These are phyloP conservation scores for Sordariomycetes sp. DNA, from an alignment of 2,329 filamentous ascomycete species.

Conservation along the genomic window DNA sequence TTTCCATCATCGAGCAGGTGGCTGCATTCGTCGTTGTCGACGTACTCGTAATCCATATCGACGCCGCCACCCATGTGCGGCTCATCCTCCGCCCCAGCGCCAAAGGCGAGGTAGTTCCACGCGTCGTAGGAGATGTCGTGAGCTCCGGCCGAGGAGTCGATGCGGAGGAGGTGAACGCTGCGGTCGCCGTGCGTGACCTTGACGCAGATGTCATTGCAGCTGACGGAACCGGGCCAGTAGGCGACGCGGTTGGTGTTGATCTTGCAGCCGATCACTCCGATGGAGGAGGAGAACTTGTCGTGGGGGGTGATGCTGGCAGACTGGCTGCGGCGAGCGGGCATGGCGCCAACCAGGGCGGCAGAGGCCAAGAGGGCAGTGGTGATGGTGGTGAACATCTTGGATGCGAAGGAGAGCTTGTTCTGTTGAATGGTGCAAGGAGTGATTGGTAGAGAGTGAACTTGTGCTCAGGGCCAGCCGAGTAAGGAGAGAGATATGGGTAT, in stretches of 20 bases:
- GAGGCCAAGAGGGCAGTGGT: constrained; percentile 12
- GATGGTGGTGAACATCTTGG: constrained; percentile 13
- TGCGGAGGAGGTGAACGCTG: constrained; percentile 45
- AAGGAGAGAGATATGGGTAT: too few species aligned
- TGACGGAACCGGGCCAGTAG: constrained; percentile 46
- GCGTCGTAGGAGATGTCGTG: constrained; percentile 53
- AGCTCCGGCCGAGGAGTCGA: constrained; percentile 47
- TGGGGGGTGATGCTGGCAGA: constrained; percentile 38
- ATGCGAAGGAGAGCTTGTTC: not conserved
- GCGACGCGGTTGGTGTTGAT: constrained; percentile 51
- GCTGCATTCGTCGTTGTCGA: constrained; percentile 37
- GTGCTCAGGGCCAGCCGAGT: too few species aligned
- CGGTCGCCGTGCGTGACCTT: constrained; percentile 39
- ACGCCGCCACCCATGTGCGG: constrained; percentile 40
- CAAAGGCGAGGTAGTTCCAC: constrained; percentile 48
- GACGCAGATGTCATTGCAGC: constrained; percentile 49
- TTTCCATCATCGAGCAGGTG: constrained; percentile 42
- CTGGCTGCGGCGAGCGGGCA: constrained; percentile 7
- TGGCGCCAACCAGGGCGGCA: constrained; percentile 11
- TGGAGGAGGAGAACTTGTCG: constrained; percentile 44
- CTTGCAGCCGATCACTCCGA: constrained; percentile 52
- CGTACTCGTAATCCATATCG: constrained; percentile 39
- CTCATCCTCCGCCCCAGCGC: constrained; percentile 33
- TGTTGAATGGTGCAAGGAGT: too few species aligned
- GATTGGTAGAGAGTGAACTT: too few species aligned